Evolutionary conservation across 2,329 filamentous ascomycete species (phyloP), one percentile per base, ranked within the genome.

Genomic region (Colletotrichum spinosum): DNA sequence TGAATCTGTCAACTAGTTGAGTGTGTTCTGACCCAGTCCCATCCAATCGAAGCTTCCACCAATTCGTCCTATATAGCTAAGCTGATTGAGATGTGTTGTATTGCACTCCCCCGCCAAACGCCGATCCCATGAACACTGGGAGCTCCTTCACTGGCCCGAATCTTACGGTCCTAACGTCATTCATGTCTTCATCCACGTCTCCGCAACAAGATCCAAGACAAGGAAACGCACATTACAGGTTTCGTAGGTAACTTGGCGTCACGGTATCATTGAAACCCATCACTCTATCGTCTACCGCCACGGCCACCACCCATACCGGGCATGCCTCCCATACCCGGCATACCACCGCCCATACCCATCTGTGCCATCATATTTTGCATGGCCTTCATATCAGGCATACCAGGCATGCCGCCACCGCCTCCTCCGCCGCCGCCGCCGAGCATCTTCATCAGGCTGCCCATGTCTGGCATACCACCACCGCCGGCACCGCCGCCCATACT

Each of bases 361-460:
- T 89, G 87, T 76, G 85, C 82, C 91, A 92, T 85, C 92, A 96
- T 93, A 70, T 91, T 90, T 75, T 90, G 88, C 88, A 96, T 91
- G 68, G 91, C 90, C 79, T 90, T 90, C 85, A 90, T 88, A 15
- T 86, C 86, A 8, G 85, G 92, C 96, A 92, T 70, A 4, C 74
- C 86, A 8, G 85, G 92, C 96, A 92, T 70, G 6, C 74, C 74
- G 11, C 76, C 78, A 9, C 82, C 87, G 33, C 88, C 90, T 6
- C 88, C 89, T 1, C 89, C 90, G n/a, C 89, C 89, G 4, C 91
- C 91, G 15, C 89, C 89, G 4, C 91, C 91, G 70, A 97, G 86
- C 92, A 97, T 97, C 84, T 96, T 95, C 88, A 97, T 95, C 80
- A 98, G 86, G 62, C 90, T 90, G 38, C 88, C 88, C 58, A 77